These are phyloP conservation scores for Lepidopterella palustris DNA, from an alignment of 495 filamentous ascomycete genomes.

Conservation along the genomic window DNA sequence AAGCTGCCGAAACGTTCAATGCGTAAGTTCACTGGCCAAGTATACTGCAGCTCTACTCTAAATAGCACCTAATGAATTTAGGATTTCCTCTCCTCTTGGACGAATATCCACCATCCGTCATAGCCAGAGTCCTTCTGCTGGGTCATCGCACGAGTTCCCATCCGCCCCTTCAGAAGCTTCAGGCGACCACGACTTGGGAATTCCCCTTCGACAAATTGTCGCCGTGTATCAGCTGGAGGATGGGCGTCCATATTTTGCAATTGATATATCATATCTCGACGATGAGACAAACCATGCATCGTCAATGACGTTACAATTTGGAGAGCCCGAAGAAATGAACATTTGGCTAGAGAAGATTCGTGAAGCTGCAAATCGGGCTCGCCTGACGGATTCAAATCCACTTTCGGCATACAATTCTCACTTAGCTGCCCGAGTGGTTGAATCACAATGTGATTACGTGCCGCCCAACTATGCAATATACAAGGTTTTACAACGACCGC, in stretches of 20 bases:
- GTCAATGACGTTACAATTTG: slow-evolving; percentile 61
- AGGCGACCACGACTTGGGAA: slow-evolving; percentile 48
- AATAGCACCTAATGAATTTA: not conserved
- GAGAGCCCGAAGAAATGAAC: slow-evolving; percentile 65
- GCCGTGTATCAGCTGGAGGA: slow-evolving; percentile 76
- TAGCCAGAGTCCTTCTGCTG: slow-evolving; percentile 48
- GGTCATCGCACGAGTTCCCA: slow-evolving; percentile 57
- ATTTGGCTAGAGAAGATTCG: slow-evolving; percentile 68
- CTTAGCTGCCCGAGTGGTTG: slow-evolving; percentile 60
- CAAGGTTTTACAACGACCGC: slow-evolving; percentile 71
- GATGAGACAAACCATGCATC: slow-evolving; percentile 58
- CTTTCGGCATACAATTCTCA: slow-evolving; percentile 56
- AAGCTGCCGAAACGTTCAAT: slow-evolving; percentile 60
- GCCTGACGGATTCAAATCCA: slow-evolving; percentile 47
- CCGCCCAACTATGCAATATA: slow-evolving; percentile 70
- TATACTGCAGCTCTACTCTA: slow-evolving; percentile 2
- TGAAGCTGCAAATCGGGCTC: slow-evolving; percentile 50
- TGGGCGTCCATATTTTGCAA: slow-evolving; percentile 66
- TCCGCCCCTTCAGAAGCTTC: slow-evolving; percentile 41
- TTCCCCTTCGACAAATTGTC: slow-evolving; percentile 67
- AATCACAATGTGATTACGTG: slow-evolving; percentile 68
- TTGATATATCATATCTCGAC: slow-evolving; percentile 73
- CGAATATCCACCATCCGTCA: slow-evolving; percentile 30
- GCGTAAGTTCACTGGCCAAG: too few relatives aligned
- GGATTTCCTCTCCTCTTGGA: slow-evolving; percentile 14